These are phyloP conservation scores for Plenodomus biglobosus DNA, from an alignment of 2,329 filamentous ascomycete species.

Conservation along the genomic window DNA sequence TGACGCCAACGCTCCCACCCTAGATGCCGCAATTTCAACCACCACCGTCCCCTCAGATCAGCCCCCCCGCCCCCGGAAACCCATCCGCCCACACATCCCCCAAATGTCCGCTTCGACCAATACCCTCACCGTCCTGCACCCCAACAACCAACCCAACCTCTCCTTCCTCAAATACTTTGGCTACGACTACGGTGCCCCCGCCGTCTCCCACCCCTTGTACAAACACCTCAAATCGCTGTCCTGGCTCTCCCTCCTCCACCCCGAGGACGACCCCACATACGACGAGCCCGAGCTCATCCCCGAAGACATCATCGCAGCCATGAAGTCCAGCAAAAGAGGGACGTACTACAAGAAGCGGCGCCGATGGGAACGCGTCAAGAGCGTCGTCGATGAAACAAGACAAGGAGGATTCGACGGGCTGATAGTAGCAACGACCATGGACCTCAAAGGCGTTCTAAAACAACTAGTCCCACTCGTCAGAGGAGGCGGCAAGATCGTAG, in stretches of 20 bases:
- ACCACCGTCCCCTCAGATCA: slow-evolving; percentile 21
- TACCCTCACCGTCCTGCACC: slow-evolving; percentile 78
- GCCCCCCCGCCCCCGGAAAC: slow-evolving; percentile 25
- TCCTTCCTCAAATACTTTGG: slow-evolving; percentile 85
- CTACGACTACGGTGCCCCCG: slow-evolving; percentile 68
- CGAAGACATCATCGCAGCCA: slow-evolving; percentile 63
- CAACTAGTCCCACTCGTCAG: slow-evolving; percentile 76
- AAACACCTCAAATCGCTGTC: slow-evolving; percentile 80
- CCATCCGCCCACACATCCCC: slow-evolving; percentile 41
- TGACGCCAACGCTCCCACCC: slow-evolving; percentile 15
- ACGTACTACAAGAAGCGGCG: slow-evolving; percentile 87
- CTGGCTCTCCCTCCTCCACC: slow-evolving; percentile 87
- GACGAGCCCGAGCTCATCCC: slow-evolving; percentile 63
- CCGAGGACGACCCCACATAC: slow-evolving; percentile 74
- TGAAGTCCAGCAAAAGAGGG: slow-evolving; percentile 81
- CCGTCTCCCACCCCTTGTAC: slow-evolving; percentile 73
- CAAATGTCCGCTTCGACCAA: slow-evolving; percentile 70
- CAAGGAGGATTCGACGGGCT: slow-evolving; percentile 80
- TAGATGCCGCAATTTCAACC: slow-evolving; percentile 1
- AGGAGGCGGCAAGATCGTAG: slow-evolving; percentile 79
- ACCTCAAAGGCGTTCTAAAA: slow-evolving; percentile 73
- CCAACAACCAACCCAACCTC: slow-evolving; percentile 84
- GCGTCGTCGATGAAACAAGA: slow-evolving; percentile 73
- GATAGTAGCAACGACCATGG: slow-evolving; percentile 79
- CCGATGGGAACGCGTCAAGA: slow-evolving; percentile 72